Base-by-base conservation (phyloP, 2,329 filamentous ascomycete species). In the Pseudocercospora musae region DNA sequence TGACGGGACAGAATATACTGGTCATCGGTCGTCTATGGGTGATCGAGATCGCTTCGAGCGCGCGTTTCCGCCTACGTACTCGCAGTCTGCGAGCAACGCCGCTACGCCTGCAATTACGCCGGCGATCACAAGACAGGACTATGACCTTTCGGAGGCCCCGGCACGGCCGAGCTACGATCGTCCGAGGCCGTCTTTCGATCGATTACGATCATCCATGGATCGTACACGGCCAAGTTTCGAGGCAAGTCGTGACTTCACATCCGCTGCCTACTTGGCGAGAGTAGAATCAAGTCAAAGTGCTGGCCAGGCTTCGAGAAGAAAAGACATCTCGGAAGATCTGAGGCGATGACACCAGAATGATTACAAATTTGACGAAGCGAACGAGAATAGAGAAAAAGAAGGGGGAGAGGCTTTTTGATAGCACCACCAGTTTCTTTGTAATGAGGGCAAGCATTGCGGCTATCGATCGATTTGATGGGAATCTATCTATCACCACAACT, bases 1-100 rank as follows among this genome's bases (percentile, higher is more conserved):
- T 78, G 93, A 96, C 76, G 94, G 92, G 64, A 97, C 95, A 55
- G 93, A 96, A 71, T 96, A 92, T 76, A 96, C 92, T 21, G 81
- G 76, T 54, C 78, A 79, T 37, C 52, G 52, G 9, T 54, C 52
- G 31, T 54, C 53, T 74, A 76, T 40, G 79, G 77, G 42, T 31
- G 64, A 64, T 70, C 78, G 29, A 72, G 52, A 54, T 21, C 27
- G 69, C 62, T 67, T 76, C 31, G 74, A 76, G 31, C 69, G 72
- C 55, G 78, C 80, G 44, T 79, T 76, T 64, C 78, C 73, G 31
- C 71, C 71, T 27, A 66, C 71, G n/a, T 66, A 64, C 58, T 60
- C 57, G 52, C 57, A 54, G 20, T 54, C 62, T 25, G 58, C 50
- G 25, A 56, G 56, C 10, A 60, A 60, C 29, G 48, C 58, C 20